Evolutionary conservation across 345 rosid species (phyloP).

Genomic region (Brassica napus): DNA sequence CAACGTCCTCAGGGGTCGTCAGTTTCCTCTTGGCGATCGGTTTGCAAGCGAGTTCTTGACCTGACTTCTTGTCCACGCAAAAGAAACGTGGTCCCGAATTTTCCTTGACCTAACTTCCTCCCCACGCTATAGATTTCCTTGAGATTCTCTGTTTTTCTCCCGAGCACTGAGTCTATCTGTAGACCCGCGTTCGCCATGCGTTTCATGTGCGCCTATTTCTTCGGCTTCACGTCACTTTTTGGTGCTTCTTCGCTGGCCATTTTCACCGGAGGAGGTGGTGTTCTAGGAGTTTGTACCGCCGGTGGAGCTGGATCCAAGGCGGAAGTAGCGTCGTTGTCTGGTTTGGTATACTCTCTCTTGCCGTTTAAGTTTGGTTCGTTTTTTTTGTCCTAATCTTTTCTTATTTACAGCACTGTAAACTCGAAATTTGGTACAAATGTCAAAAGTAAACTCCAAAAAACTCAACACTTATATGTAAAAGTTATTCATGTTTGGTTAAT

Average conservation of each 20-base stretch:
- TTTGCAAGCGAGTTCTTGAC: slow-evolving; percentile 78
- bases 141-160: slow-evolving; percentile 76
- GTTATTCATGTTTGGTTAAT: background rate
- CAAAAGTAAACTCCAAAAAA: too few relatives aligned
- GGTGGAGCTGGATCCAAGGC: slow-evolving; percentile 33
- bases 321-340: slow-evolving; percentile 22
- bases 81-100: slow-evolving; percentile 88
- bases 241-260: slow-evolving; percentile 45
- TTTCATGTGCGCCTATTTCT: slow-evolving; percentile 59
- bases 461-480: background rate
- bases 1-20: slow-evolving; percentile 67
- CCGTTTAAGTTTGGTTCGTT: too few relatives aligned
- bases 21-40: slow-evolving; percentile 82
- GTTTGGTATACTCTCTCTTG: too few relatives aligned
- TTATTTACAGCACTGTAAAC: too few relatives aligned
- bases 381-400: too few relatives aligned
- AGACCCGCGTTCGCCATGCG: slow-evolving; percentile 60
- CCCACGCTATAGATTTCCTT: slow-evolving; percentile 80
- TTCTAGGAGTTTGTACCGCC: slow-evolving; percentile 45
- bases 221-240: slow-evolving; percentile 42
- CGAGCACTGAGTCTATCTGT: slow-evolving; percentile 67
- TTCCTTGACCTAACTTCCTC: slow-evolving; percentile 92
- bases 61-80: slow-evolving; percentile 63
- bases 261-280: slow-evolving; percentile 71
- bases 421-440: too few relatives aligned